Conservation (phyloP, 106 monocot species). For the Triglochin maritima region DNA sequence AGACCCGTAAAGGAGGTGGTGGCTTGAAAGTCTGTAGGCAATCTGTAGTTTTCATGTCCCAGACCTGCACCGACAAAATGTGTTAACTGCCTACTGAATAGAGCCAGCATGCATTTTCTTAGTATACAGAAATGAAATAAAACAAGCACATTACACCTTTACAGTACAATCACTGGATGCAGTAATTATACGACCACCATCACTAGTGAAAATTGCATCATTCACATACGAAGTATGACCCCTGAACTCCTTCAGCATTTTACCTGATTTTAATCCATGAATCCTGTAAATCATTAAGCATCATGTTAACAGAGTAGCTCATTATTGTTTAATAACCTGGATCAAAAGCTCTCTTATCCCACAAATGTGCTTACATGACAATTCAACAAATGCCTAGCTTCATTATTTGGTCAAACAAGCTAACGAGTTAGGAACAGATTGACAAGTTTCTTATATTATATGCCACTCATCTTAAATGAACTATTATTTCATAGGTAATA, state of each 20-base stretch:
- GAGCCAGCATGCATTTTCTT: too few species aligned
- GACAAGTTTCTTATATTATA: too few species aligned
- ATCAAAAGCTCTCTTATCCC: too few species aligned
- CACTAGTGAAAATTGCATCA: conserved; percentile 77
- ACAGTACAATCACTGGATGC: conserved; percentile 97
- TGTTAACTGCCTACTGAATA: neutral
- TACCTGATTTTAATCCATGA: conserved; percentile 93
- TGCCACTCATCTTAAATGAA: too few species aligned
- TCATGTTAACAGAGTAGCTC: neutral
- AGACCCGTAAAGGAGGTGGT: conserved; percentile 91
- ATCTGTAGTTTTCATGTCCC: conserved; percentile 94
- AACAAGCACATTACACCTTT: conserved; percentile 35
- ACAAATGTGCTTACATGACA: too few species aligned
- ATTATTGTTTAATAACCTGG: too few species aligned
- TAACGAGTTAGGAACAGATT: too few species aligned
- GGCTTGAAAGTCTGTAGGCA: conserved; percentile 97
- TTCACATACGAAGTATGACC: conserved; percentile 95
- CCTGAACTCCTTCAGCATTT: conserved; percentile 92
- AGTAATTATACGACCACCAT: conserved; percentile 83
- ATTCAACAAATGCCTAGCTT: too few species aligned
- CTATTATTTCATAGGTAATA: too few species aligned
- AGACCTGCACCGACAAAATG: conserved; percentile 38
- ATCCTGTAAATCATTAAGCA: conserved; percentile 32
- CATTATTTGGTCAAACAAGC: too few species aligned
- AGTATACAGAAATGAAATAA: neutral